Evolutionary conservation across 2,329 filamentous ascomycete species (phyloP).

Genomic region (Teratosphaeria zuluensis): DNA sequence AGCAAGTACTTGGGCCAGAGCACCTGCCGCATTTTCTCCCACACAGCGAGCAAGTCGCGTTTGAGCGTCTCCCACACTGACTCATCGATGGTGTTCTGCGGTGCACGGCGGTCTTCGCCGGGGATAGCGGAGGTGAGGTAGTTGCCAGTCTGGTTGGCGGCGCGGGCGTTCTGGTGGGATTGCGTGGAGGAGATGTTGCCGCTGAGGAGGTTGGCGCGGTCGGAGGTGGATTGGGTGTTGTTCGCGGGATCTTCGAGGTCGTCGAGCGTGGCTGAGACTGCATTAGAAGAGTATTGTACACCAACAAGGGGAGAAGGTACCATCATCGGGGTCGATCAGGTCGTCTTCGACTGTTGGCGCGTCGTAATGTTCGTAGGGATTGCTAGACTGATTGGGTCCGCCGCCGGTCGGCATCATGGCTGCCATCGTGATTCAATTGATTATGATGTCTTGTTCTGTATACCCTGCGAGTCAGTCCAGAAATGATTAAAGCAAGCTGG

Average conservation of each 20-base stretch:
- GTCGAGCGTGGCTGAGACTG: constrained; percentile 63
- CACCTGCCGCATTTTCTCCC: constrained; percentile 97
- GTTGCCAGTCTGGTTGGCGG: constrained; percentile 55
- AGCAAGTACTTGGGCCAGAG: constrained; percentile 93
- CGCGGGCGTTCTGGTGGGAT: constrained; percentile 45
- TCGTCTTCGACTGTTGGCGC: constrained; percentile 39
- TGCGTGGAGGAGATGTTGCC: constrained; percentile 60
- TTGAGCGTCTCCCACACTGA: constrained; percentile 94
- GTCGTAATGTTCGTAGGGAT: constrained; percentile 34
- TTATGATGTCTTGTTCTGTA: not conserved
- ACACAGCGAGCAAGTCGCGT: constrained; percentile 82
- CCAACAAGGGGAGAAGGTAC: constrained; percentile 20
- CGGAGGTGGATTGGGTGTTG: constrained; percentile 44
- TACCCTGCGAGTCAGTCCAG: not conserved
- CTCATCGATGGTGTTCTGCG: constrained; percentile 92
- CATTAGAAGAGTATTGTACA: not conserved
- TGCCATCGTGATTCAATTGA: constrained; percentile 25
- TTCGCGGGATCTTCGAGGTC: constrained; percentile 84
- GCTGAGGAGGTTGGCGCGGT: constrained; percentile 69
- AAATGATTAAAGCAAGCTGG: not conserved
- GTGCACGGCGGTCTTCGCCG: constrained; percentile 82
- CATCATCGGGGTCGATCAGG: constrained; percentile 45
- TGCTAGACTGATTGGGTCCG: constrained; percentile 14
- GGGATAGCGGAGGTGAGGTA: constrained; percentile 84
- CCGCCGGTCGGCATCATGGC: constrained; percentile 36